phyloP scores from a whole-genome alignment of 768 basidiomycete genomes.

The Trametes punicea region DNA sequence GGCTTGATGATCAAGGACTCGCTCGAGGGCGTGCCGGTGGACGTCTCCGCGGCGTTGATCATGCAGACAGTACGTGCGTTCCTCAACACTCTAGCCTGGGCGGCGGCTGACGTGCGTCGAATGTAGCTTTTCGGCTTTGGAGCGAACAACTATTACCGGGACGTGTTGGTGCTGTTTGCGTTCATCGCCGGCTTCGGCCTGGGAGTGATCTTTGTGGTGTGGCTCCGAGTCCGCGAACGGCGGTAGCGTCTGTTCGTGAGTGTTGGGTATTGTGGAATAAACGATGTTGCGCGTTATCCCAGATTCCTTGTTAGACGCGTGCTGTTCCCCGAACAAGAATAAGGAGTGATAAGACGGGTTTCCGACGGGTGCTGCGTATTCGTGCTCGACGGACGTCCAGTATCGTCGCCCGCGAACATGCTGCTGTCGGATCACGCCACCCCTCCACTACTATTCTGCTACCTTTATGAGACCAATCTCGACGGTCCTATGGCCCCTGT shows the following conservation, averaged over 20 bases:
- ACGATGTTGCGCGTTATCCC: neutral
- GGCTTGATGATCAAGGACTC: conserved; percentile 82
- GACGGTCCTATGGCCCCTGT: no score
- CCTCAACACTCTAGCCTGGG: neutral
- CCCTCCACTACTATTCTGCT: no score
- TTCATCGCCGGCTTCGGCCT: conserved; percentile 80
- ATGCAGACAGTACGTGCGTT: conserved; percentile 69
- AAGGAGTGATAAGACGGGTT: no score
- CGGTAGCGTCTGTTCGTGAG: conserved; percentile 31
- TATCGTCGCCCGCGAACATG: no score
- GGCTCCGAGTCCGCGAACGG: conserved; percentile 73
- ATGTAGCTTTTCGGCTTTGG: conserved; percentile 83
- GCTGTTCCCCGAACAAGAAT: no score
- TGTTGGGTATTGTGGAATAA: neutral
- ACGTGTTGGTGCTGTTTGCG: conserved; percentile 83
- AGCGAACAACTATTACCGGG: conserved; percentile 78
- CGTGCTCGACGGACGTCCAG: no score
- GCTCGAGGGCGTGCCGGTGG: conserved; percentile 77
- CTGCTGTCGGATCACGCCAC: no score
- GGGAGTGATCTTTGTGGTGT: conserved; percentile 71
- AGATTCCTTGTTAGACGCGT: no score
- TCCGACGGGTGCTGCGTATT: no score
- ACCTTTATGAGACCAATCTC: no score
- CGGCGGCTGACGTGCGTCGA: conserved; percentile 2
- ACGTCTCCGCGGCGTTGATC: conserved; percentile 77